A percentile compares a stretch with the other conserved stretches of the same genome.
These are phyloP conservation scores for Mikania micrantha DNA, from an alignment of 129 eudicot genomes.

Conservation along the genomic window DNA sequence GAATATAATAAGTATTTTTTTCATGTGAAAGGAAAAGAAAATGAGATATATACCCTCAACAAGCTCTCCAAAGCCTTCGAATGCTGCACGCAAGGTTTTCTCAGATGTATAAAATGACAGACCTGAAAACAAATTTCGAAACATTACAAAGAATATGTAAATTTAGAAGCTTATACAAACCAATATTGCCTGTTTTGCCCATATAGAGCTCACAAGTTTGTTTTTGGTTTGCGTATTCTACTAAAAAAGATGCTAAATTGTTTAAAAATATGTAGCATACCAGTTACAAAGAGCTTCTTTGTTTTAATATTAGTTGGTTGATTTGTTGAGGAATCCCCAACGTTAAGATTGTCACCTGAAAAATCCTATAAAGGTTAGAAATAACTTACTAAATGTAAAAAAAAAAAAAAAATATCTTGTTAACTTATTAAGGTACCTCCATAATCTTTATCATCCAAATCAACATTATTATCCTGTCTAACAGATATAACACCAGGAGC, in stretches of 20 bases:
- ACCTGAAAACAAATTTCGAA: slow-evolving; percentile 38
- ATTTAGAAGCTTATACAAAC: too few species aligned
- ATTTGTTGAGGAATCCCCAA: slow-evolving; percentile 28
- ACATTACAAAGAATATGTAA: background rate
- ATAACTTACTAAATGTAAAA: background rate
- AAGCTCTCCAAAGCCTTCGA: slow-evolving; percentile 90
- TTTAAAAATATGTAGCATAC: slow-evolving; percentile 32
- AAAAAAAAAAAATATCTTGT: background rate
- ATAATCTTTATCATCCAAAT: slow-evolving; percentile 52
- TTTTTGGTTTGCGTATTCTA: slow-evolving; percentile 5
- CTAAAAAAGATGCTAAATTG: background rate
- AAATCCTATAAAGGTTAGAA: background rate
- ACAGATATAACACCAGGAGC: slow-evolving; percentile 78
- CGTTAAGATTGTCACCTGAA: slow-evolving; percentile 35
- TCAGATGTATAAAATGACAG: slow-evolving; percentile 95
- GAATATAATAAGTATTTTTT: background rate
- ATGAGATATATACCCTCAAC: slow-evolving; percentile 53
- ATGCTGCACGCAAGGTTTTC: slow-evolving; percentile 91
- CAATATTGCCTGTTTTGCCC: too few species aligned
- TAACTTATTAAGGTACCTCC: slow-evolving; percentile 45
- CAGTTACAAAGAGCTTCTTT: slow-evolving; percentile 93
- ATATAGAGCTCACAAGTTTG: too few species aligned
- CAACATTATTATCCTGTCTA: slow-evolving; percentile 49
- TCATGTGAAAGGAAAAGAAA: background rate
- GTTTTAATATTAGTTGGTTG: slow-evolving; percentile 44